Evolutionary conservation across 306 rosid genomes (phyloP).

Genomic region (Myrica gale): DNA sequence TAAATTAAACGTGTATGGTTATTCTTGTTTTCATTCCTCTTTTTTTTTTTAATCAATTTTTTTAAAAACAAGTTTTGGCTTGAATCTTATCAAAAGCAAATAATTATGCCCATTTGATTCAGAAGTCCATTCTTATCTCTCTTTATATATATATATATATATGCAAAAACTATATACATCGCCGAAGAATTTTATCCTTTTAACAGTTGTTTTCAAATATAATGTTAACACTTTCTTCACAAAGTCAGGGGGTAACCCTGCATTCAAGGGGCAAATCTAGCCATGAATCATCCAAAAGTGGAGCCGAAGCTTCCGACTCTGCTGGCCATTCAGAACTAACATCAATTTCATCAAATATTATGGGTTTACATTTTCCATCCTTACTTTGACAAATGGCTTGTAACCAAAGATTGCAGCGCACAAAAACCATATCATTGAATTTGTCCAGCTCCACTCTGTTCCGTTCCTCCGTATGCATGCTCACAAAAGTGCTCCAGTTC

Average conservation of each 20-base stretch:
- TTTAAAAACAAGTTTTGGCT: too few species aligned
- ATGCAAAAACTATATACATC: too few species aligned
- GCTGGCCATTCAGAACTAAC: conserved; percentile 63
- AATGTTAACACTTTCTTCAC: conserved; percentile 10
- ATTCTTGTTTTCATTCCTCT: too few species aligned
- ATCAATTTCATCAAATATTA: conserved; percentile 57
- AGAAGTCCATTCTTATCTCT: too few species aligned
- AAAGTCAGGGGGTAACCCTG: conserved; percentile 36
- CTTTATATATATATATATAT: too few species aligned
- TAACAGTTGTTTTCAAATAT: too few species aligned
- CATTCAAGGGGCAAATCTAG: conserved; percentile 50
- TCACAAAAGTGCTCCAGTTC: conserved; percentile 62
- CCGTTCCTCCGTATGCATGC: conserved; percentile 45
- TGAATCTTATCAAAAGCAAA: too few species aligned
- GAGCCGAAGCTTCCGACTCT: conserved; percentile 50
- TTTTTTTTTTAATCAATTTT: too few species aligned
- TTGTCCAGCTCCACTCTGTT: conserved; percentile 45
- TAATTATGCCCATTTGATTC: too few species aligned
- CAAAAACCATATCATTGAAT: conserved; percentile 56
- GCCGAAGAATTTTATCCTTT: too few species aligned
- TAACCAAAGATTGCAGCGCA: conserved; percentile 70
- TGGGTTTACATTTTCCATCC: conserved; percentile 45
- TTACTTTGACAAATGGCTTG: conserved; percentile 37
- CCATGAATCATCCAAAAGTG: conserved; percentile 65
- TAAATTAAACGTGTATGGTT: too few species aligned